Percentiles rank a stretch among this genome's conserved stretches.
phyloP scores from a whole-genome alignment of 2,329 filamentous ascomycete genomes.

The Tolypocladium inflatum region DNA sequence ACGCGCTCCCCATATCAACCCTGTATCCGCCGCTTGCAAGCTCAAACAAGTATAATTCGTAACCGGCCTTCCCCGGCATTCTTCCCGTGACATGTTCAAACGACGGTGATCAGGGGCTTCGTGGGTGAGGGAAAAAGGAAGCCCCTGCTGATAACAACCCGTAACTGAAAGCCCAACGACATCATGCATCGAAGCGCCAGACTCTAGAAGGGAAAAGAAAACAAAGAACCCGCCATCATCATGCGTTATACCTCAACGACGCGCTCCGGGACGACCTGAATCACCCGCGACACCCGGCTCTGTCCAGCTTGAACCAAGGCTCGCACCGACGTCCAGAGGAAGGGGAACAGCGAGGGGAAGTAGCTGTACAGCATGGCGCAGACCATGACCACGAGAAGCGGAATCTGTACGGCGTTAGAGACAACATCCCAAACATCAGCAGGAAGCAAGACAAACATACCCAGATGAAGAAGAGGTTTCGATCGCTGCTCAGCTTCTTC shows the following conservation, averaged over 20 bases:
- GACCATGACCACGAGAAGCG: slow-evolving; percentile 37
- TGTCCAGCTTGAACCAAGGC: slow-evolving; percentile 19
- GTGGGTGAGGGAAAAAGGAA: too few species aligned
- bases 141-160: background rate
- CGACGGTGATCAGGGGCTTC: background rate
- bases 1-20: background rate
- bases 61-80: background rate
- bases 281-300: slow-evolving; percentile 11
- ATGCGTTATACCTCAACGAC: slow-evolving; percentile 16
- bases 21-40: background rate
- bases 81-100: background rate
- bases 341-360: slow-evolving; percentile 36
- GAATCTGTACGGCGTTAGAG: slow-evolving; percentile 31
- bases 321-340: slow-evolving; percentile 22
- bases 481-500: slow-evolving; percentile 53
- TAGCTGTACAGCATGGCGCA: slow-evolving; percentile 41
- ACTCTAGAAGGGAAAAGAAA: slow-evolving; percentile 8
- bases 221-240: slow-evolving; percentile 9
- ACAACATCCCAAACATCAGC: too few species aligned
- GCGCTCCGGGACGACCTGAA: slow-evolving; percentile 14
- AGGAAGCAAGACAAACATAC: slow-evolving; percentile 29
- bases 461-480: slow-evolving; percentile 61
- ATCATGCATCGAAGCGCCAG: slow-evolving; percentile 3
- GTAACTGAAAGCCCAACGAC: background rate
- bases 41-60: background rate